phyloP scores from a whole-genome alignment of 371 early-diverging fungal genomes.

The Apophysomyces ossiformis region DNA sequence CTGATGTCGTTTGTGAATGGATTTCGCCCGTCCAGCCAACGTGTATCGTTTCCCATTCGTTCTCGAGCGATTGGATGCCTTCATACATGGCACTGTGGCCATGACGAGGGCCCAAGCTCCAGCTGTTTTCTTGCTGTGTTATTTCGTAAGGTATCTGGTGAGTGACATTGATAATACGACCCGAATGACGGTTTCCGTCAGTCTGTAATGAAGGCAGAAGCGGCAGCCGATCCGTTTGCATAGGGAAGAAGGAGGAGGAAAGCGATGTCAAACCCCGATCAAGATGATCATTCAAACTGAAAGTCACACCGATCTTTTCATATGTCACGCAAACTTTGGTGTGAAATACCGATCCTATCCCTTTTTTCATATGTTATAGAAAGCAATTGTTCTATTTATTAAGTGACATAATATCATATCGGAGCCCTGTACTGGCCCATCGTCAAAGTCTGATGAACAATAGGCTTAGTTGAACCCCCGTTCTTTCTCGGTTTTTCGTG shows the following conservation, averaged over 20 bases:
- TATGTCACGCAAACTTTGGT: neutral
- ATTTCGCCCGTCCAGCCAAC: slow-evolving; percentile 74
- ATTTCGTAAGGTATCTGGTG: slow-evolving; percentile 48
- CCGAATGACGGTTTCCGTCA: neutral
- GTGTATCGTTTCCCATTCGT: slow-evolving; percentile 56
- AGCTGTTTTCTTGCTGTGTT: slow-evolving; percentile 10
- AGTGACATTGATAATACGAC: slow-evolving; percentile 57
- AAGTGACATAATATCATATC: neutral
- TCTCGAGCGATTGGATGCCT: slow-evolving; percentile 63
- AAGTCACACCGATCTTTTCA: neutral
- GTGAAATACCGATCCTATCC: neutral
- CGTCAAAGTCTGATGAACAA: slow-evolving; percentile 1
- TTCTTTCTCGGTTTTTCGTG: neutral
- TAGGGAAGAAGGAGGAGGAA: neutral
- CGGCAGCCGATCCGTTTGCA: slow-evolving; percentile 1
- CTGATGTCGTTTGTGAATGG: slow-evolving; percentile 21
- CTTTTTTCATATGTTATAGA: too few species aligned
- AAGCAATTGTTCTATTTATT: too few species aligned
- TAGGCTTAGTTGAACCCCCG: slow-evolving; percentile 4
- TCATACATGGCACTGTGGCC: slow-evolving; percentile 83
- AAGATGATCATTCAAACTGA: neutral
- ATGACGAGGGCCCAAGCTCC: slow-evolving; percentile 48
- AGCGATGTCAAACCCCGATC: neutral
- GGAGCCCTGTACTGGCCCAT: neutral
- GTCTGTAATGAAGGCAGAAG: neutral